Evolutionary conservation across 805 yeast genomes (phyloP).

Genomic region (Myxozyma monticola): DNA sequence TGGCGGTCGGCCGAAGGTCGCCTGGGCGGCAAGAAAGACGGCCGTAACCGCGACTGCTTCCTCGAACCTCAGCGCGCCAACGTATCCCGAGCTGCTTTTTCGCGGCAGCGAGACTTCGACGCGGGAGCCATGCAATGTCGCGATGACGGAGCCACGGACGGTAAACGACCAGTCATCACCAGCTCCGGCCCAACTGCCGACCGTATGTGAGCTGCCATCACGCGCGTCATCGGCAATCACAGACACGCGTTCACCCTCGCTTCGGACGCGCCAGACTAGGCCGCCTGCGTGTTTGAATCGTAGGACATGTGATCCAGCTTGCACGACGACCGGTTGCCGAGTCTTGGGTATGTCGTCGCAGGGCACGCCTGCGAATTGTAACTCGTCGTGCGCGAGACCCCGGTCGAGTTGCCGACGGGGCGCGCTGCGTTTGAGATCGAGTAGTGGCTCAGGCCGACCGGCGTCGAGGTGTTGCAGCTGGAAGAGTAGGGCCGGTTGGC

Average conservation of each 20-base stretch:
- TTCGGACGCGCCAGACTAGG: slow-evolving; percentile 4
- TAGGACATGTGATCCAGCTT: neutral
- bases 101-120: neutral
- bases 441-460: slow-evolving; percentile 5
- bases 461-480: slow-evolving; percentile 17
- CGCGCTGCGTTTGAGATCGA: slow-evolving; percentile 9
- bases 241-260: neutral
- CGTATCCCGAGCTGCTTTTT: slow-evolving; percentile 2
- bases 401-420: slow-evolving; percentile 3
- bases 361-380: too few relatives aligned
- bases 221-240: neutral
- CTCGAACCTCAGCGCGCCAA: slow-evolving; percentile 18
- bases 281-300: slow-evolving; percentile 4
- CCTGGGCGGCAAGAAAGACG: slow-evolving; percentile 6
- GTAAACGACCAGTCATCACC: slow-evolving; percentile 6
- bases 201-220: neutral
- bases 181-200: slow-evolving; percentile 10
- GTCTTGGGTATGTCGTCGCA: neutral
- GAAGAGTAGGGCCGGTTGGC: neutral
- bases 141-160: slow-evolving; percentile 6
- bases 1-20: too few relatives aligned
- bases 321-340: neutral
- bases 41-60: slow-evolving; percentile 20
- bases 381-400: slow-evolving; percentile 1
- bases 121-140: slow-evolving; percentile 3